Percentiles rank a stretch among this genome's conserved stretches.
These are phyloP conservation scores for Leucoagaricus sp. DNA, from an alignment of 1,284 basidiomycete genomes.

Conservation along the genomic window DNA sequence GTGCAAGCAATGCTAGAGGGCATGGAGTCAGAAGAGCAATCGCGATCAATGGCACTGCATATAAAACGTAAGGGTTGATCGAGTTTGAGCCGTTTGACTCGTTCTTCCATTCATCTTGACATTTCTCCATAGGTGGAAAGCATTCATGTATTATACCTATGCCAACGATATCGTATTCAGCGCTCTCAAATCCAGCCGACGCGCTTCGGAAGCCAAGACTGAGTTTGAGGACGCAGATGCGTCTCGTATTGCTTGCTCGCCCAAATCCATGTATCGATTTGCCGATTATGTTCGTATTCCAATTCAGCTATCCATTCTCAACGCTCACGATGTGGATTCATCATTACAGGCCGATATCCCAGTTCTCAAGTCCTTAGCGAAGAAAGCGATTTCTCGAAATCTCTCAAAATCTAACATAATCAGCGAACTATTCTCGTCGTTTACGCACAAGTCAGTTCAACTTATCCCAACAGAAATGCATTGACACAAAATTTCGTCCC, in stretches of 20 bases:
- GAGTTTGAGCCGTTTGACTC: too few relatives aligned
- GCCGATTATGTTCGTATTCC: constrained; percentile 14
- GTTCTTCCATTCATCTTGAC: too few relatives aligned
- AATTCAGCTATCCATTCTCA: not conserved
- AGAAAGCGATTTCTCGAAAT: constrained; percentile 10
- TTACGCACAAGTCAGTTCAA: constrained; percentile 5
- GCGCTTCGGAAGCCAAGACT: not conserved
- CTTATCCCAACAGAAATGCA: too few relatives aligned
- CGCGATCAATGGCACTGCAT: constrained; percentile 10
- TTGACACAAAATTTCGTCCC: not conserved
- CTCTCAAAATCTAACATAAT: constrained; percentile 14
- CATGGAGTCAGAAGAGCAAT: not conserved
- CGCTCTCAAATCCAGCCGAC: not conserved
- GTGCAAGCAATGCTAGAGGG: not conserved
- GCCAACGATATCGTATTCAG: constrained; percentile 6
- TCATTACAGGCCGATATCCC: constrained; percentile 6
- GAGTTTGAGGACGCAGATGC: not conserved
- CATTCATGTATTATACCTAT: constrained; percentile 10
- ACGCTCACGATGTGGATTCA: not conserved
- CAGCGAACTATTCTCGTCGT: constrained; percentile 8
- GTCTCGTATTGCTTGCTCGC: constrained; percentile 11
- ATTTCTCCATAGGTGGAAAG: constrained; percentile 11
- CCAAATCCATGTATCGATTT: constrained; percentile 18
- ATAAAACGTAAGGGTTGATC: too few relatives aligned
- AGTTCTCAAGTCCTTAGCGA: constrained; percentile 1